Evolutionary conservation across 192 early-diverging fungal species (phyloP).

Genomic region (Umbelopsis ramanniana): DNA sequence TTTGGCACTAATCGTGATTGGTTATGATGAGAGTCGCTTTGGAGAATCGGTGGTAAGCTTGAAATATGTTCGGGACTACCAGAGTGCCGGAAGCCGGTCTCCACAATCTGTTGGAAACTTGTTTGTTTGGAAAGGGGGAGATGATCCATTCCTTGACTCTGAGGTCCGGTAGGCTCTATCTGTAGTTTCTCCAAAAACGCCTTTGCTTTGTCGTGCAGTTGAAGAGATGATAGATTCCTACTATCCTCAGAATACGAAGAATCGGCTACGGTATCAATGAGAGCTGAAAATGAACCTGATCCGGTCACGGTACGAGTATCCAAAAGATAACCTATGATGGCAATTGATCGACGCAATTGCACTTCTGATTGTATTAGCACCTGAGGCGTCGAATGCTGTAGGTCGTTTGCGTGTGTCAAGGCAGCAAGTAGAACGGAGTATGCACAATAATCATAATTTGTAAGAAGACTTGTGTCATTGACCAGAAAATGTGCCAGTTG

Average conservation of each 20-base stretch:
- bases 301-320: constrained; percentile 8
- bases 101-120: background rate
- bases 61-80: background rate
- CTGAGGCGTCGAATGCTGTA: constrained; percentile 4
- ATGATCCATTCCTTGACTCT: background rate
- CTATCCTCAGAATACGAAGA: background rate
- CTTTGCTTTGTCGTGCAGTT: constrained; percentile 10
- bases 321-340: constrained; percentile 8
- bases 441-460: constrained; percentile 6
- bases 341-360: constrained; percentile 6
- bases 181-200: background rate
- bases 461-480: background rate
- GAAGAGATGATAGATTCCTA: background rate
- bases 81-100: background rate
- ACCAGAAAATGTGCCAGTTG: constrained; percentile 27
- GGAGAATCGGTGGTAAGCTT: background rate
- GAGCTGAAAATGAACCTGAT: background rate
- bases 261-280: constrained; percentile 2
- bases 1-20: background rate
- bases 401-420: background rate
- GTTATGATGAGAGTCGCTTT: background rate
- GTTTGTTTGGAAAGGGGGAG: background rate
- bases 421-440: constrained; percentile 9
- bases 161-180: background rate
- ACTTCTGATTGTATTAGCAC: constrained; percentile 11